Percentiles rank a stretch among this genome's conserved stretches.
Conservation (phyloP, 176 grass and related monocot genomes). For the Oryza meridionalis region DNA sequence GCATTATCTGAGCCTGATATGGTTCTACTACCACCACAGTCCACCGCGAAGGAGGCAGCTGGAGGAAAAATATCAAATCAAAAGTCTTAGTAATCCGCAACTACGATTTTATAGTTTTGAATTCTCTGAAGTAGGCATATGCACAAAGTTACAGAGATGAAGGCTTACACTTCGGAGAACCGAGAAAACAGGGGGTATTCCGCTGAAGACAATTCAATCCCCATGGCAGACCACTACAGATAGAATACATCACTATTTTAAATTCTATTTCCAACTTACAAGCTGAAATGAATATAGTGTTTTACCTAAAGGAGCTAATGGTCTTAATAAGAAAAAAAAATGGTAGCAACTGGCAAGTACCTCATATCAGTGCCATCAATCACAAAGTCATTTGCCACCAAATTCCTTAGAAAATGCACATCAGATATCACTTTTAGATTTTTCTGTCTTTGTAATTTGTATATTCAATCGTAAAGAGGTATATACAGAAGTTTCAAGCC, state of each 20-base stretch:
- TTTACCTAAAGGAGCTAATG: neutral
- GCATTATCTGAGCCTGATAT: conserved; percentile 62
- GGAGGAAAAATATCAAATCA: conserved; percentile 10
- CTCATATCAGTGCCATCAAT: conserved; percentile 66
- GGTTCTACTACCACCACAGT: conserved; percentile 52
- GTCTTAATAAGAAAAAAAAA: neutral
- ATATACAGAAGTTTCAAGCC: neutral
- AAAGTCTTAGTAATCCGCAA: neutral
- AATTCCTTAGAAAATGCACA: conserved; percentile 59
- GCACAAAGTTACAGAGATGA: conserved; percentile 22
- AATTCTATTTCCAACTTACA: conserved; percentile 15
- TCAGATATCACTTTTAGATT: conserved; percentile 13
- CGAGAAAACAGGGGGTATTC: conserved; percentile 59
- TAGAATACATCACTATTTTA: conserved; percentile 12
- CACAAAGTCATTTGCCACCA: conserved; percentile 83
- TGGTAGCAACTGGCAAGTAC: conserved; percentile 30
- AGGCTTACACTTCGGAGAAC: conserved; percentile 62
- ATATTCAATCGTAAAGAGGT: conserved; percentile 9
- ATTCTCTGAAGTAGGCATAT: neutral
- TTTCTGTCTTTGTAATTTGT: neutral
- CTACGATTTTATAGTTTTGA: too few species aligned
- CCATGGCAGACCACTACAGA: conserved; percentile 61
- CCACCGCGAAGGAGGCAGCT: conserved; percentile 70
- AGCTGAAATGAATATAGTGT: neutral
- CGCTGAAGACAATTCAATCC: conserved; percentile 64